These are phyloP conservation scores for Verbascum thapsus DNA, from an alignment of 257 asterid species.

Conservation along the genomic window DNA sequence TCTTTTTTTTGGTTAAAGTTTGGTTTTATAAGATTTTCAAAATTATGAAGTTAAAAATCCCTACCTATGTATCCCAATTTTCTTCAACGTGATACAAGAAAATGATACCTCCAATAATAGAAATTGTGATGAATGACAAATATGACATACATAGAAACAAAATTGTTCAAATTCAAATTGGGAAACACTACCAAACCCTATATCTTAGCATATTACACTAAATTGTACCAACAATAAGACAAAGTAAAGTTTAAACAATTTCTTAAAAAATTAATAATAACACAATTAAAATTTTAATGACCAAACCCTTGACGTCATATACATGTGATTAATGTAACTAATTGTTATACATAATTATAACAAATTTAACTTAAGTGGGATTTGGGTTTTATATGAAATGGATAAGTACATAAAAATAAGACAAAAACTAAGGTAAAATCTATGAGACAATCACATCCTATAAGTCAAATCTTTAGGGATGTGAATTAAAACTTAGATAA, in stretches of 20 bases:
- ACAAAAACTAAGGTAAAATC: too few relatives aligned
- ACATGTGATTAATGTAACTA: conserved; percentile 26
- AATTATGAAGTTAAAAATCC: conserved; percentile 13
- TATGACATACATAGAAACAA: conserved; percentile 31
- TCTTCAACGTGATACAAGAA: conserved; percentile 20
- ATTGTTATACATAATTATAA: background rate
- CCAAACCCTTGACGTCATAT: conserved; percentile 13
- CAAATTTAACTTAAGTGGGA: conserved; percentile 22
- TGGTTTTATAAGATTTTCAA: background rate
- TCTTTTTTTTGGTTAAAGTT: too few relatives aligned
- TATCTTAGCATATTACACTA: conserved; percentile 23
- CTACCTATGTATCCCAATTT: conserved; percentile 6
- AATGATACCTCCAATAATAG: conserved; percentile 35
- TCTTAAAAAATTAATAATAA: background rate
- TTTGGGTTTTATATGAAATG: conserved; percentile 43
- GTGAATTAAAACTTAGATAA: conserved; percentile 38
- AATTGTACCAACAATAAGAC: conserved; percentile 36
- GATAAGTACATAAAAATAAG: conserved; percentile 44
- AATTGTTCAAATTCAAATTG: conserved; percentile 29
- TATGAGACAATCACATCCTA: conserved; percentile 32
- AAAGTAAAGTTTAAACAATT: background rate
- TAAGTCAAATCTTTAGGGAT: conserved; percentile 32
- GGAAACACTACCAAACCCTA: conserved; percentile 27
- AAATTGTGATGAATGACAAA: conserved; percentile 31
- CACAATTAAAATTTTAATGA: background rate